Conservation (phyloP, 2,329 filamentous ascomycete genomes). For the Aspergillus sp. region DNA sequence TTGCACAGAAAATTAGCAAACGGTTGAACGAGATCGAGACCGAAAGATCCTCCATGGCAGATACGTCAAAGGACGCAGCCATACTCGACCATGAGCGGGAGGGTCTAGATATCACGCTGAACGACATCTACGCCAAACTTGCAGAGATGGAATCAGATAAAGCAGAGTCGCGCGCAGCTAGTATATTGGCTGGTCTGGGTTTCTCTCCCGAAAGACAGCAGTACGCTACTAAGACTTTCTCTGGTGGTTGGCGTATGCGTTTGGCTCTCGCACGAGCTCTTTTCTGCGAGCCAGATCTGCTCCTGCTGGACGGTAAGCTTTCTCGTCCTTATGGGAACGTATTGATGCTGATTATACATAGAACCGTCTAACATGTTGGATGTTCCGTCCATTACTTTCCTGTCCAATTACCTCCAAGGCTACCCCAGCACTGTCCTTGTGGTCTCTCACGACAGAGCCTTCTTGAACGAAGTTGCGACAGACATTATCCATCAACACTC, state of each 20-base stretch:
- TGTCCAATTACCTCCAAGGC: conserved; percentile 88
- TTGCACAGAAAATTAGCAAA: conserved; percentile 65
- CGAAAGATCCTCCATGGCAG: conserved; percentile 75
- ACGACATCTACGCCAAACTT: conserved; percentile 86
- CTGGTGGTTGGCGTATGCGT: conserved; percentile 99
- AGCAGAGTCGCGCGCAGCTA: conserved; percentile 90
- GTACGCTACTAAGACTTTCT: conserved; percentile 94
- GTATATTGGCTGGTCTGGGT: conserved; percentile 92
- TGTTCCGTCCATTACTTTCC: conserved; percentile 98
- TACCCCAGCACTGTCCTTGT: conserved; percentile 96
- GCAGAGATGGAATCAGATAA: conserved; percentile 99
- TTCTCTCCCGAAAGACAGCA: conserved; percentile 94
- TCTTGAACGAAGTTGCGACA: conserved; percentile 98
- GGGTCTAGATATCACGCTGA: conserved; percentile 83
- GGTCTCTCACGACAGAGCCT: conserved; percentile 97
- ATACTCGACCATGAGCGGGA: conserved; percentile 84
- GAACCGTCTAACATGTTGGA: conserved; percentile 99
- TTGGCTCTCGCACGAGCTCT: conserved; percentile 89
- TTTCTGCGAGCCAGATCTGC: conserved; percentile 94
- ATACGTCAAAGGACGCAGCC: conserved; percentile 85
- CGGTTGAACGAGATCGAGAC: conserved; percentile 74
- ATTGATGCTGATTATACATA: conserved; percentile 24
- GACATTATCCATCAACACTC: conserved; percentile 99
- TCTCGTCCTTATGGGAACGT: neutral
- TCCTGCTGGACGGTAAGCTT: conserved; percentile 72